Evolutionary conservation across 2,329 filamentous ascomycete genomes (phyloP).

Genomic region (Salinomyces thailandicus): DNA sequence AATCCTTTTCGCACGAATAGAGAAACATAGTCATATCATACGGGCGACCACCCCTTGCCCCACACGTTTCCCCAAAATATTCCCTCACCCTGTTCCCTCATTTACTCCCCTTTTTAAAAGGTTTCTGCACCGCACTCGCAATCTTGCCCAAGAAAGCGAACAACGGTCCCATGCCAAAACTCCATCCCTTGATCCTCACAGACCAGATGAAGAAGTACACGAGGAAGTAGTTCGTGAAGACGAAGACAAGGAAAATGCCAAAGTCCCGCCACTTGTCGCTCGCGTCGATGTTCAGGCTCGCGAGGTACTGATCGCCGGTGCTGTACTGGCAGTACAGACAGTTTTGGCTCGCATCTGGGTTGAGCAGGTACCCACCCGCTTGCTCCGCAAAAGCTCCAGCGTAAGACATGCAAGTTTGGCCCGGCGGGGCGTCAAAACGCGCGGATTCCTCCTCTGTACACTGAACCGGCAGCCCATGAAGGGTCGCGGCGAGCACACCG

Average conservation of each 20-base stretch:
- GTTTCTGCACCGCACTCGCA: conserved; percentile 27
- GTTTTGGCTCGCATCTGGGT: conserved; percentile 45
- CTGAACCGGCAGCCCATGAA: conserved; percentile 39
- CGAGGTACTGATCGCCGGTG: conserved; percentile 56
- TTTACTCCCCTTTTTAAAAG: conserved; percentile 12
- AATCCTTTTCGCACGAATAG: too few relatives aligned
- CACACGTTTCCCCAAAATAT: too few relatives aligned
- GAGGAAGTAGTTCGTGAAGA: conserved; percentile 57
- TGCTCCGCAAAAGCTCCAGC: conserved; percentile 48
- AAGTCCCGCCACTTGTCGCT: conserved; percentile 62
- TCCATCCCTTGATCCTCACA: conserved; percentile 59
- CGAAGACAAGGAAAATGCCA: conserved; percentile 62
- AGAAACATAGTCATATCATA: too few relatives aligned
- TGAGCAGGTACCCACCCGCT: conserved; percentile 52
- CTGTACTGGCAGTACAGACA: conserved; percentile 64
- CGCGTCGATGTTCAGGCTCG: conserved; percentile 44
- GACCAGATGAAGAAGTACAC: conserved; percentile 65
- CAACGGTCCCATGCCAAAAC: conserved; percentile 53
- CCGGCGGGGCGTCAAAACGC: conserved; percentile 54
- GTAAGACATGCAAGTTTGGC: conserved; percentile 55
- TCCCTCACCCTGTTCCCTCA: too few relatives aligned
- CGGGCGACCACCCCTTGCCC: too few relatives aligned
- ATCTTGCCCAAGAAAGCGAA: conserved; percentile 40
- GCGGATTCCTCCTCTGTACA: conserved; percentile 47
- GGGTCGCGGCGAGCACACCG: conserved; percentile 55